Base-by-base conservation (phyloP, 495 filamentous ascomycete species). In the Podospora pseudocomata region DNA sequence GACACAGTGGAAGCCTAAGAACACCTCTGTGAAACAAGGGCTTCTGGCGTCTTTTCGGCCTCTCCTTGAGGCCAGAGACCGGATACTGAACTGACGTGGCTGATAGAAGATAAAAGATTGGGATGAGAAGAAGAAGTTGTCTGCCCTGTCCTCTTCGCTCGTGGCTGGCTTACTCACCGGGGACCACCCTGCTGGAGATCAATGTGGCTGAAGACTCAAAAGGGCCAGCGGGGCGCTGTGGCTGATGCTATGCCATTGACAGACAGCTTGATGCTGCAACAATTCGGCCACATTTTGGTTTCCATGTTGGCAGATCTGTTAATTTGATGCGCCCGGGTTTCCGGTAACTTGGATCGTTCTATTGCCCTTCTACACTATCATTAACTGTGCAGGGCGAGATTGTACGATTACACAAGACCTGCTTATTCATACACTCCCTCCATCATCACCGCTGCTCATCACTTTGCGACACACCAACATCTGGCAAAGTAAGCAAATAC, bases 211-310 rank as follows among this genome's bases (percentile, higher is more conserved):
- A 19, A 20, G 19, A 1, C 18, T 58, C n/a, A 5, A 26, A 26
- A 58, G 55, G 55, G 55, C 7, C 55, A 26, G 18, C 55, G 55
- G 55, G 23, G 18, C 55, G 20, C 55, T 58, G 55, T 58, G 55
- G 55, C 55, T 58, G 55, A 58, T 15, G 55, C 55, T 58, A 58
- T 15, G 55, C 55, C 23, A 19, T 19, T 15, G 26, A 16, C 60
- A 62, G n/a, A 74, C 70, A 71, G 69, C 67, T 70, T 30, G 67
- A 74, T 64, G 60, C 70, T 74, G 69, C 44, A 4, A 32, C 15
- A 60, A 70, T 65, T 34, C 62, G 67, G 59, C 44, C 59, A 18
- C 20, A 54, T 49, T 34, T 44, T 59, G 54, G 30, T 67, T 65
- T 16, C 55, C 56, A n/a, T 60, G 56, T 55, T 27, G 44, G 32